These are phyloP conservation scores for Clarireedia homoeocarpa DNA, from an alignment of 2,329 filamentous ascomycete species.

Conservation along the genomic window DNA sequence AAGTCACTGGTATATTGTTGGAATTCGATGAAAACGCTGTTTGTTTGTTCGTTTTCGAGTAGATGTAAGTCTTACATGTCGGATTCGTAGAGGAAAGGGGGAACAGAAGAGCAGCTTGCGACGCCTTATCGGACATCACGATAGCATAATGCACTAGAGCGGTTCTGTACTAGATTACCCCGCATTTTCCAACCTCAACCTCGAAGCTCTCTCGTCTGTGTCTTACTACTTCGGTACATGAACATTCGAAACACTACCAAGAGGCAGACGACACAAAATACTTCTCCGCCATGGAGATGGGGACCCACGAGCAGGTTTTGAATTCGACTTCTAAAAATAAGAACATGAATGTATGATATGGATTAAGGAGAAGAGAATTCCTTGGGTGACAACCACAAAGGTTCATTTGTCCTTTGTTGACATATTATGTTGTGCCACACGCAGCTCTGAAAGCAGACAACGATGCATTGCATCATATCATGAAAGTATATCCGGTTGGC, in stretches of 20 bases:
- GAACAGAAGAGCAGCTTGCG: background rate
- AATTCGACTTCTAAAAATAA: background rate
- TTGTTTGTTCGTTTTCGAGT: too few relatives aligned
- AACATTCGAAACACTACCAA: background rate
- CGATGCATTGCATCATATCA: background rate
- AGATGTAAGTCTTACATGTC: background rate
- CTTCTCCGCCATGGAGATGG: too few relatives aligned
- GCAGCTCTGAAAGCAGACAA: conserved; percentile 4
- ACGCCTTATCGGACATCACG: background rate
- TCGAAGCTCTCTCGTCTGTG: background rate
- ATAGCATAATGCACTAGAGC: background rate
- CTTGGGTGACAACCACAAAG: background rate
- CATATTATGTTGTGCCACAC: background rate
- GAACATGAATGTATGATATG: background rate
- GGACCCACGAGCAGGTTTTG: too few relatives aligned
- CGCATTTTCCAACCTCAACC: background rate
- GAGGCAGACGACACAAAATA: background rate
- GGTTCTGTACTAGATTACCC: background rate
- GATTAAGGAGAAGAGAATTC: background rate
- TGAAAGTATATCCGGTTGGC: background rate
- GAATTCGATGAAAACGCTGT: too few relatives aligned
- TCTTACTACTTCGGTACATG: background rate
- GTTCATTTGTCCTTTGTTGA: background rate
- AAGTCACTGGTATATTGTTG: background rate
- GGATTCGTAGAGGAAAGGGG: background rate